Conservation (phyloP, 305 asterid species). For the Salvia sclarea region DNA sequence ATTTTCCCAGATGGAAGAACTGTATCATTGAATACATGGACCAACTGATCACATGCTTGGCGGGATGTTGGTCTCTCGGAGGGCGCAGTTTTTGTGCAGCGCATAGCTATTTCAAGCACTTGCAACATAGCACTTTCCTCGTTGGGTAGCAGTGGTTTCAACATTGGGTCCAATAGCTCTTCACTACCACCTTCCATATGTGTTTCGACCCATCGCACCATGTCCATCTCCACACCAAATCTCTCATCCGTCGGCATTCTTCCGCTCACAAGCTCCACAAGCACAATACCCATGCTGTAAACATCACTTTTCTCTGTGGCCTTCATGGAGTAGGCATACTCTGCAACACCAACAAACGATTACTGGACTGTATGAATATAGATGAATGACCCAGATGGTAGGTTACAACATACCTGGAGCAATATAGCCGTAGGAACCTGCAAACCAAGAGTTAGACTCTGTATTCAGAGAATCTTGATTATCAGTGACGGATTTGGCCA, state of each 20-base stretch:
- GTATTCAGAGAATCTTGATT: conserved; percentile 60
- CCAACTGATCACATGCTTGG: conserved; percentile 60
- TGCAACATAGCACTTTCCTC: conserved; percentile 63
- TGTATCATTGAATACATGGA: conserved; percentile 57
- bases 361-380: too few species aligned
- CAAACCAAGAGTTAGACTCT: conserved; percentile 76
- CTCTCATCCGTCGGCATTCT: conserved; percentile 83
- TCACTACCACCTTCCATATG: conserved; percentile 48
- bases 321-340: conserved; percentile 79
- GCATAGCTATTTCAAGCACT: conserved; percentile 70
- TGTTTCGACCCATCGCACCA: conserved; percentile 88
- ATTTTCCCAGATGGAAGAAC: conserved; percentile 46
- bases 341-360: conserved; percentile 41
- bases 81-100: conserved; percentile 87
- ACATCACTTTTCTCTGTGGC: conserved; percentile 89
- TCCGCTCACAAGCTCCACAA: conserved; percentile 86
- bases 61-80: conserved; percentile 84
- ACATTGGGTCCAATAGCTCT: conserved; percentile 63
- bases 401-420: conserved; percentile 70
- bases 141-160: conserved; percentile 61
- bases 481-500: conserved; percentile 66
- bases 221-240: conserved; percentile 68
- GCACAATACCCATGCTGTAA: conserved; percentile 95
- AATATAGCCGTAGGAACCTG: conserved; percentile 90
- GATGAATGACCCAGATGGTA: too few species aligned